Evolutionary conservation across 2,329 filamentous ascomycete species (phyloP), one percentile per base, ranked within the genome.

Genomic region (Lasiodiplodia hormozganensis): DNA sequence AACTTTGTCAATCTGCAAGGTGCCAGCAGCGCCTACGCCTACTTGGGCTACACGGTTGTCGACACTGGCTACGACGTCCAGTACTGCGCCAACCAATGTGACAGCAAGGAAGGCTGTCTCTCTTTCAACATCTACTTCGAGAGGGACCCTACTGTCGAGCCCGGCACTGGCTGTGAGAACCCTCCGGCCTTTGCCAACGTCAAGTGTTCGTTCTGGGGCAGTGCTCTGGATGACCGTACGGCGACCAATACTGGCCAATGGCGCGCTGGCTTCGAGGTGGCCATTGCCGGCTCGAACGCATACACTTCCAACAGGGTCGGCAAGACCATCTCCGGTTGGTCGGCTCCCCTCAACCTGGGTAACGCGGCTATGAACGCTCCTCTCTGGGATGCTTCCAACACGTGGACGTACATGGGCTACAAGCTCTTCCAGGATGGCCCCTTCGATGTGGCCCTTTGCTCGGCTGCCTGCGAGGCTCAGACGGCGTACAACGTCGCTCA

Each of bases 281-380:
- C 40, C 10, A 71, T 72, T 25, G 67, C 70, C 1, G 70, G 71
- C 16, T 69, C 67, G 34, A 75, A 74, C 40, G 73, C 69, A 25
- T 74, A 75, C 43, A 31, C 28, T 7, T 43, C 34, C 21, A 7
- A 49, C 40, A 40, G 40, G 4, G 43, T 62, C 28, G 21, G 28
- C 18, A n/a, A n/a, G 4, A 4, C 66, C 25, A 34, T 62, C 21
- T 7, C 21, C 18, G 71, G 71, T 67, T 36, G 18, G 60, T 47
- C 62, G 68, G 34, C n/a, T 54, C 60, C 52, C 67, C 69, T 66
- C 72, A 49, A 36, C 31, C 62, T 65, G 21, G 70, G 68, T 31
- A 73, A 73, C 23, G 71, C 69, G 38, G 74, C 76, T 31, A 78
- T 79, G 56, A 72, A 76, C 53, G 76, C 76, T 1, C 76, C 74